Evolutionary conservation across 1,284 basidiomycete species (phyloP).

Genomic region (Ustanciosporium gigantosporum): DNA sequence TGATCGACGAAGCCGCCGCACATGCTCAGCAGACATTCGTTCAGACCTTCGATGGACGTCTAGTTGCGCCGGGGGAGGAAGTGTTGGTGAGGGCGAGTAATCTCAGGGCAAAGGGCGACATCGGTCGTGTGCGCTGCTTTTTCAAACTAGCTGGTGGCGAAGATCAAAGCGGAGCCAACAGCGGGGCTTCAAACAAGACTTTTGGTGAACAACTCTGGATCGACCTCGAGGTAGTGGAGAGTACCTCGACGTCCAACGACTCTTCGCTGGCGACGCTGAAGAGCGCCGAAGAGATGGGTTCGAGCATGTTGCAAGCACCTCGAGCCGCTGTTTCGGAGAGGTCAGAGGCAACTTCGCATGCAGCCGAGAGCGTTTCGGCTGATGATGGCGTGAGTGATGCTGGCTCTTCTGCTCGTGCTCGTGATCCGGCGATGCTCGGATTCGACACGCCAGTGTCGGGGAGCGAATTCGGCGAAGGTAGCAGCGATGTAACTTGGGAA

Average conservation of each 20-base stretch:
- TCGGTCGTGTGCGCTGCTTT: conserved; percentile 74
- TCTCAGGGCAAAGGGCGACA: conserved; percentile 74
- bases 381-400: not conserved
- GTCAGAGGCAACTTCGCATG: not conserved
- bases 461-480: not conserved
- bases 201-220: conserved; percentile 78
- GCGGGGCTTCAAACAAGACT: conserved; percentile 55
- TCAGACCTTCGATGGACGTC: conserved; percentile 10
- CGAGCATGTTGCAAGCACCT: not conserved
- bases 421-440: not conserved
- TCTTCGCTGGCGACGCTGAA: not conserved
- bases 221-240: conserved; percentile 9
- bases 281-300: not conserved
- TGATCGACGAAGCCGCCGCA: conserved; percentile 60
- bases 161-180: conserved; percentile 46
- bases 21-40: too few species aligned
- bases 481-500: not conserved
- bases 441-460: not conserved
- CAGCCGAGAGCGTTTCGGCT: not conserved
- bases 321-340: not conserved
- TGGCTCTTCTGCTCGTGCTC: not conserved
- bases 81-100: conserved; percentile 73
- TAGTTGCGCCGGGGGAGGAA: conserved; percentile 64
- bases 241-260: not conserved
- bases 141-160: conserved; percentile 72